Conservation (phyloP, 2,329 filamentous ascomycete species). For the Hypoxylon sp. region DNA sequence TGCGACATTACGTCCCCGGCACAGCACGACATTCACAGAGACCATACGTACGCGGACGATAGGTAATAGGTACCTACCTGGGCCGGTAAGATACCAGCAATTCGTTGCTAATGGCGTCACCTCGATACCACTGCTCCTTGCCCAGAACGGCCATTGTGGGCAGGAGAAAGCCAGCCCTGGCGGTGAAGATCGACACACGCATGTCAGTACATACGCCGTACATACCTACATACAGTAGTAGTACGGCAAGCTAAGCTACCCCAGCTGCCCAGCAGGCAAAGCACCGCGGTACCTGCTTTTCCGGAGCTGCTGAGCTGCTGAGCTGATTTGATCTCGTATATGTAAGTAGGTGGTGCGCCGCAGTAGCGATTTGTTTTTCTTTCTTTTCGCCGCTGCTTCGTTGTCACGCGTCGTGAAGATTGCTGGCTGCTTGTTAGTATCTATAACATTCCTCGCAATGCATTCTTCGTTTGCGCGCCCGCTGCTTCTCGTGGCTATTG, state of each 20-base stretch:
- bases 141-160: constrained; percentile 12
- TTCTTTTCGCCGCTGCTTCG: background rate
- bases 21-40: constrained; percentile 17
- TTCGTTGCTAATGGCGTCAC: constrained; percentile 33
- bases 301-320: no score
- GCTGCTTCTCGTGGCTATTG: constrained; percentile 35
- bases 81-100: constrained; percentile 25
- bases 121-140: constrained; percentile 20
- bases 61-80: no score
- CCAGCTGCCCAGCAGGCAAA: no score
- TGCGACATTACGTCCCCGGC: constrained; percentile 11
- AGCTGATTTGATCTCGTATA: no score
- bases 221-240: no score
- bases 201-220: no score
- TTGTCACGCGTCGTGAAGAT: constrained; percentile 9
- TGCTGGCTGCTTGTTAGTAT: constrained; percentile 7
- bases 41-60: no score
- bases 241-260: no score
- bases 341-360: no score
- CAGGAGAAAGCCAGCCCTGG: constrained; percentile 6
- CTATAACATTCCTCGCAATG: no score
- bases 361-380: background rate
- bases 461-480: constrained; percentile 34
- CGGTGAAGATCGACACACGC: constrained; percentile 23
- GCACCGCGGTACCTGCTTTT: background rate